Percentiles rank a stretch among this genome's conserved stretches.
These are phyloP conservation scores for Aspergillus pseudoglaucus DNA, from an alignment of 2,329 filamentous ascomycete genomes.

Conservation along the genomic window DNA sequence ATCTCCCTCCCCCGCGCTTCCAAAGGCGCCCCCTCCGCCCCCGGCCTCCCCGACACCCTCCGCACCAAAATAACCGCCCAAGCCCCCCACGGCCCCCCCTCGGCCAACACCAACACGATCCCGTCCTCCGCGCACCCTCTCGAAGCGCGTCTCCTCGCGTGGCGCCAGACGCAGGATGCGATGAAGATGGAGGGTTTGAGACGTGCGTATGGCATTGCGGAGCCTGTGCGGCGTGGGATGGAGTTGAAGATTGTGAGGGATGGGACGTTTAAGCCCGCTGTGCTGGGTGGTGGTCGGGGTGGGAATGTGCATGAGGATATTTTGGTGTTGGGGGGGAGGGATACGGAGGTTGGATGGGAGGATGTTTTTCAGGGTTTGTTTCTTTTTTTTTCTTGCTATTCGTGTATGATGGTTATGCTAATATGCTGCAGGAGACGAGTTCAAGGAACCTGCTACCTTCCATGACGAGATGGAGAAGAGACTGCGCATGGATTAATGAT, in stretches of 20 bases:
- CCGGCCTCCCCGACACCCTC: slow-evolving; percentile 88
- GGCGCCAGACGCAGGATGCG: slow-evolving; percentile 81
- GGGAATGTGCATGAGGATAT: slow-evolving; percentile 83
- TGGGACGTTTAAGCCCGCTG: slow-evolving; percentile 67
- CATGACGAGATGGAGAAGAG: slow-evolving; percentile 93
- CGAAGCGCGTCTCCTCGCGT: slow-evolving; percentile 79
- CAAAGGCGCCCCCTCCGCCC: slow-evolving; percentile 77
- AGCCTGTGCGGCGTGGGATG: slow-evolving; percentile 89
- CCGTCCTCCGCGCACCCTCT: slow-evolving; percentile 77
- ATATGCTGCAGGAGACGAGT: slow-evolving; percentile 54
- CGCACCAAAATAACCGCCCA: slow-evolving; percentile 71
- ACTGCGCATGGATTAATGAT: slow-evolving; percentile 63
- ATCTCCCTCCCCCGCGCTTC: slow-evolving; percentile 50
- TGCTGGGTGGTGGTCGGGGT: slow-evolving; percentile 53
- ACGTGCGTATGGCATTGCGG: slow-evolving; percentile 82
- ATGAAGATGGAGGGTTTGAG: slow-evolving; percentile 85
- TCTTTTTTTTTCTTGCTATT: slow-evolving; percentile 4
- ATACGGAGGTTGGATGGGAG: slow-evolving; percentile 79
- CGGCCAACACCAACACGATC: slow-evolving; percentile 30
- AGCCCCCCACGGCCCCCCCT: slow-evolving; percentile 41
- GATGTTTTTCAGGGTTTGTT: slow-evolving; percentile 72
- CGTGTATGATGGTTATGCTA: slow-evolving; percentile 4
- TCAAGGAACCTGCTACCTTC: slow-evolving; percentile 63
- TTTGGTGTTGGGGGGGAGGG: slow-evolving; percentile 60
- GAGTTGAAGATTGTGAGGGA: slow-evolving; percentile 81